These are phyloP conservation scores for Amanita molliuscula DNA, from an alignment of 768 basidiomycete genomes.

Conservation along the genomic window DNA sequence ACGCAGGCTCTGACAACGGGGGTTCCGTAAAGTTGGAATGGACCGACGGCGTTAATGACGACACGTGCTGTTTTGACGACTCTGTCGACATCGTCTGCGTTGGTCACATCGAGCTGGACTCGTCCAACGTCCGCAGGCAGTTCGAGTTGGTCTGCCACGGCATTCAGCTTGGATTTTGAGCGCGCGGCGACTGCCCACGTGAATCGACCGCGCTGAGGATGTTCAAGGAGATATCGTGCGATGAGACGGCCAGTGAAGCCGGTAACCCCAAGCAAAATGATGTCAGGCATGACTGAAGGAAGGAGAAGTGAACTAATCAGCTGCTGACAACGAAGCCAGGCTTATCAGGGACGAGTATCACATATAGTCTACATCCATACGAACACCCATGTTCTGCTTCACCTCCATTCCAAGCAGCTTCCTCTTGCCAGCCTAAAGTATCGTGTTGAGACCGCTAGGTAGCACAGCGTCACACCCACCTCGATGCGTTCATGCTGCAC, in stretches of 20 bases:
- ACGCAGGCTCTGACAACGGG: slow-evolving; percentile 72
- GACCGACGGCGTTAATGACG: slow-evolving; percentile 71
- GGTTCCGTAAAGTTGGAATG: slow-evolving; percentile 65
- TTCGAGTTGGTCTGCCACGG: slow-evolving; percentile 34
- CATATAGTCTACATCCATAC: slow-evolving; percentile 52
- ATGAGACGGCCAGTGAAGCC: slow-evolving; percentile 68
- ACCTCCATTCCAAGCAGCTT: slow-evolving; percentile 84
- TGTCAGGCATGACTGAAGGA: slow-evolving; percentile 25
- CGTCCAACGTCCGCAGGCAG: slow-evolving; percentile 33
- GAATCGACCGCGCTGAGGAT: slow-evolving; percentile 51
- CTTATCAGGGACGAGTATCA: neutral
- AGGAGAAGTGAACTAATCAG: too few species aligned
- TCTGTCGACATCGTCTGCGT: slow-evolving; percentile 39
- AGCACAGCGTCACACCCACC: slow-evolving; percentile 27
- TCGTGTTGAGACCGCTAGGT: neutral
- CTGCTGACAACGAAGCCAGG: too few species aligned
- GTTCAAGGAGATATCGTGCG: slow-evolving; percentile 51
- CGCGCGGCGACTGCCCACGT: slow-evolving; percentile 63
- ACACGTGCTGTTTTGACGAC: slow-evolving; percentile 51
- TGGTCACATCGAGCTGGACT: slow-evolving; percentile 51
- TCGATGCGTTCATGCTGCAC: slow-evolving; percentile 82
- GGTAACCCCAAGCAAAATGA: slow-evolving; percentile 69
- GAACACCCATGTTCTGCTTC: slow-evolving; percentile 74
- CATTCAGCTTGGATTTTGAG: slow-evolving; percentile 50
- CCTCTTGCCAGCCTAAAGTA: slow-evolving; percentile 62